phyloP scores from a whole-genome alignment of 192 early-diverging fungal species.

The Gaertneriomyces semiglobifer region DNA sequence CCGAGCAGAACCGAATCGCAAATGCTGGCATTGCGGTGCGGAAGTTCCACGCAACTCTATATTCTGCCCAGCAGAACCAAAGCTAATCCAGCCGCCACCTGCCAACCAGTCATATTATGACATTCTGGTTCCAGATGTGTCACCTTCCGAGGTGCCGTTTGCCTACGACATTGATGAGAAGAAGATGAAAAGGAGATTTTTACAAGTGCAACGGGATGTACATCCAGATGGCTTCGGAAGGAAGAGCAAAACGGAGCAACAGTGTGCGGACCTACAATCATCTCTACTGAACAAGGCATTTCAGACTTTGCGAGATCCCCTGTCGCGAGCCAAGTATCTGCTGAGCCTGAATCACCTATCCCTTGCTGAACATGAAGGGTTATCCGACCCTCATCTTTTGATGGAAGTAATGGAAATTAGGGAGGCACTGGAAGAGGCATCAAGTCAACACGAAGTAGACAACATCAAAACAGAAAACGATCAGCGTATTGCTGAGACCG shows the following conservation, averaged over 20 bases:
- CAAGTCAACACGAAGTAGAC: slow-evolving; percentile 59
- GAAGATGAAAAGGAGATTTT: slow-evolving; percentile 61
- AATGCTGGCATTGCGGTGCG: slow-evolving; percentile 65
- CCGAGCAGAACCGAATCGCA: not conserved
- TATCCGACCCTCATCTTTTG: slow-evolving; percentile 67
- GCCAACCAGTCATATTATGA: slow-evolving; percentile 57
- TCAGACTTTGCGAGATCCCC: slow-evolving; percentile 70
- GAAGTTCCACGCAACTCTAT: slow-evolving; percentile 40
- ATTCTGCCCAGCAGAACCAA: slow-evolving; percentile 60
- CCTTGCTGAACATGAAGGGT: slow-evolving; percentile 56
- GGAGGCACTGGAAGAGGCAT: slow-evolving; percentile 71
- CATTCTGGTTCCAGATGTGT: slow-evolving; percentile 42
- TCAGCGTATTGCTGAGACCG: slow-evolving; percentile 45
- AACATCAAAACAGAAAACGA: slow-evolving; percentile 60
- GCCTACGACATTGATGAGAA: slow-evolving; percentile 65
- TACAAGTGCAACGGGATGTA: slow-evolving; percentile 72
- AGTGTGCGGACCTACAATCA: slow-evolving; percentile 68
- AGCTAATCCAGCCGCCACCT: slow-evolving; percentile 54
- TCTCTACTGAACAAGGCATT: slow-evolving; percentile 86
- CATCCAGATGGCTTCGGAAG: slow-evolving; percentile 82
- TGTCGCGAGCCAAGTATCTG: slow-evolving; percentile 78
- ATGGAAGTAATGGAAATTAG: slow-evolving; percentile 79
- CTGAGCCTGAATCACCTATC: slow-evolving; percentile 55
- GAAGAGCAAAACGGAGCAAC: slow-evolving; percentile 53
- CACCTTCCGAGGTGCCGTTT: slow-evolving; percentile 24